These are phyloP conservation scores for Hansenula sp. DNA, from an alignment of 1,139 yeast genomes.

Conservation along the genomic window DNA sequence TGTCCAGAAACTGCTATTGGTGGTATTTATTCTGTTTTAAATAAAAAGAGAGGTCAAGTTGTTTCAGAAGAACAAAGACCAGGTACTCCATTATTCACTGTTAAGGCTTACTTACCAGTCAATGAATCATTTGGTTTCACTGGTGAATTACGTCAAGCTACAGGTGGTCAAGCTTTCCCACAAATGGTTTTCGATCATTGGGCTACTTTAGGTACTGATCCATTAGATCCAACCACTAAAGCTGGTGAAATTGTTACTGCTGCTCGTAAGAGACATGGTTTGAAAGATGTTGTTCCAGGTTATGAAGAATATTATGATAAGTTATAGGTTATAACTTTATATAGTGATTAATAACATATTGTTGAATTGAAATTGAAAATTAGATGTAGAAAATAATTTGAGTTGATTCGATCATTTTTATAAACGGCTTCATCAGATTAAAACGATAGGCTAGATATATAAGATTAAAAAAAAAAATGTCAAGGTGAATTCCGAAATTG, in stretches of 20 bases:
- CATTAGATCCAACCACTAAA: slow-evolving; percentile 87
- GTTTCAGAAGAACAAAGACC: slow-evolving; percentile 99
- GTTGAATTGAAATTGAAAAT: too few species aligned
- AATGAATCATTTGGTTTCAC: slow-evolving; percentile 99
- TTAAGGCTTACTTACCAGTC: slow-evolving; percentile 99
- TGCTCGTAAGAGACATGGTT: slow-evolving; percentile 96
- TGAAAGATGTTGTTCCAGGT: slow-evolving; percentile 97
- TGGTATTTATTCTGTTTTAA: slow-evolving; percentile 99
- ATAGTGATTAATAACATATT: slow-evolving; percentile 2
- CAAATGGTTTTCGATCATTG: slow-evolving; percentile 99
- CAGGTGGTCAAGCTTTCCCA: slow-evolving; percentile 99
- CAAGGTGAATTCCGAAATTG: too few species aligned
- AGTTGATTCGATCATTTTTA: too few species aligned
- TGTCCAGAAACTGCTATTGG: slow-evolving; percentile 99
- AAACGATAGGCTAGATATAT: too few species aligned
- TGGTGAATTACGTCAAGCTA: slow-evolving; percentile 98
- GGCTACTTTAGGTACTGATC: slow-evolving; percentile 89
- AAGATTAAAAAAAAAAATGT: too few species aligned
- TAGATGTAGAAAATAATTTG: too few species aligned
- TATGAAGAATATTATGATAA: slow-evolving; percentile 99
- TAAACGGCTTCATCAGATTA: too few species aligned
- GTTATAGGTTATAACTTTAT: slow-evolving; percentile 69
- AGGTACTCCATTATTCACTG: slow-evolving; percentile 99
- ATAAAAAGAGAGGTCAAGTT: slow-evolving; percentile 99
- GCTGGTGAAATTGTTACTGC: slow-evolving; percentile 90